phyloP scores from a whole-genome alignment of 176 grass and related monocot genomes.

The Avena sativa region DNA sequence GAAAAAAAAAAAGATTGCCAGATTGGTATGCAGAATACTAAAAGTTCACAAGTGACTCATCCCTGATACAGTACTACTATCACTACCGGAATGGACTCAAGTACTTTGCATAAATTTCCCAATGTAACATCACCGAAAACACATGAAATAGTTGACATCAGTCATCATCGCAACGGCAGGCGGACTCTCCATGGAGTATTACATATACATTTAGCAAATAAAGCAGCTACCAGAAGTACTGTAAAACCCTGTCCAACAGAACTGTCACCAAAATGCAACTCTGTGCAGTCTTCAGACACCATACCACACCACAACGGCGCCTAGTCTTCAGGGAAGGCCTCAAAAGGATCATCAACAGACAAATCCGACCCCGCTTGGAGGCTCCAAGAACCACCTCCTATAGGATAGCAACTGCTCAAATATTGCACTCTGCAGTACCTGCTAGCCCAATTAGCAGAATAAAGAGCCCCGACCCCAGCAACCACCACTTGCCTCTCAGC shows the following conservation, averaged over 20 bases:
- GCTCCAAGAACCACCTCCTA: background rate
- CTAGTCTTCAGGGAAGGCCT: background rate
- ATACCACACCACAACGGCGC: background rate
- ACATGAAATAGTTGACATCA: slow-evolving; percentile 5
- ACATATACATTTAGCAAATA: background rate
- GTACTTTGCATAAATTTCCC: background rate
- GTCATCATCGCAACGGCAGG: background rate
- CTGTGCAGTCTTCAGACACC: background rate
- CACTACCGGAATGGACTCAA: background rate
- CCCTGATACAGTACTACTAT: background rate
- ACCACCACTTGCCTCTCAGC: background rate
- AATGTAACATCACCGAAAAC: background rate
- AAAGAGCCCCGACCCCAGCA: background rate
- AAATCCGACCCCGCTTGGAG: background rate
- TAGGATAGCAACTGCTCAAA: background rate
- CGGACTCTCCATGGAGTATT: background rate
- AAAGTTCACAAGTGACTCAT: background rate
- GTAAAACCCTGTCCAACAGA: background rate
- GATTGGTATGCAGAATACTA: background rate
- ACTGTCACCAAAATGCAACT: background rate
- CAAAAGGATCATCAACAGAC: background rate
- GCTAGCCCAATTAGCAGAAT: slow-evolving; percentile 5
- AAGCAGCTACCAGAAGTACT: background rate
- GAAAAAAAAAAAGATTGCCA: too few species aligned
- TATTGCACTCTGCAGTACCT: background rate